Percentiles rank a stretch among this genome's conserved stretches.
These are phyloP conservation scores for Candida pseudofarinosa DNA, from an alignment of 805 yeast genomes.

Conservation along the genomic window DNA sequence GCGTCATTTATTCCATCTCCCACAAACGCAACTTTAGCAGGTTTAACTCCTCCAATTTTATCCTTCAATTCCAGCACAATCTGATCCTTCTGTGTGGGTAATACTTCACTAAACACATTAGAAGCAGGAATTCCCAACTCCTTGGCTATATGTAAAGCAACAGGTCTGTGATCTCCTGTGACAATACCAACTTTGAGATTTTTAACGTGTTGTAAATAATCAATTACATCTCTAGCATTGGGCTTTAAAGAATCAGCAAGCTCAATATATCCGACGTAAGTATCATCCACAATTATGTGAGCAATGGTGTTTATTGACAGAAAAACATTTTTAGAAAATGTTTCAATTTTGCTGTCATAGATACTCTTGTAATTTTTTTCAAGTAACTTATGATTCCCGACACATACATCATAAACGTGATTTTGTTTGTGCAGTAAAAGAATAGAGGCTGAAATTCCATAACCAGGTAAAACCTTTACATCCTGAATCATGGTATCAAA, in stretches of 20 bases:
- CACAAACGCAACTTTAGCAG: conserved; percentile 67
- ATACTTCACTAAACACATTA: conserved; percentile 69
- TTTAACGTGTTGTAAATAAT: conserved; percentile 42
- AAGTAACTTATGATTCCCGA: conserved; percentile 54
- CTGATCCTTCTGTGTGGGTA: conserved; percentile 73
- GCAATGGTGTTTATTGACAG: conserved; percentile 42
- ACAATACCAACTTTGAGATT: conserved; percentile 76
- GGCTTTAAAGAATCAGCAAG: conserved; percentile 64
- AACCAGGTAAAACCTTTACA: conserved; percentile 39
- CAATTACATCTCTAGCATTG: conserved; percentile 60
- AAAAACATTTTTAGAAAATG: conserved; percentile 1
- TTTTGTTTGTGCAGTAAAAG: conserved; percentile 18
- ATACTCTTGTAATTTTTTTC: conserved; percentile 10
- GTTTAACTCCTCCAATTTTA: conserved; percentile 28
- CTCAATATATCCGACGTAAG: conserved; percentile 61
- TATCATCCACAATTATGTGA: conserved; percentile 54
- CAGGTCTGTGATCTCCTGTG: conserved; percentile 74
- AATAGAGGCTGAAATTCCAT: conserved; percentile 42
- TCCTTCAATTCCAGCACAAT: conserved; percentile 57
- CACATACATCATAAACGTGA: conserved; percentile 28
- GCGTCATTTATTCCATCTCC: conserved; percentile 99
- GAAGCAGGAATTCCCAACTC: conserved; percentile 61
- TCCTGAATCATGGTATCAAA: conserved; percentile 28
- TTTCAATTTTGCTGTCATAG: conserved; percentile 1
- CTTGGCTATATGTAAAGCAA: conserved; percentile 62